Percentiles rank a stretch among this genome's conserved stretches.
These are phyloP conservation scores for Fusarium staphyleae DNA, from an alignment of 2,329 filamentous ascomycete species.

Conservation along the genomic window DNA sequence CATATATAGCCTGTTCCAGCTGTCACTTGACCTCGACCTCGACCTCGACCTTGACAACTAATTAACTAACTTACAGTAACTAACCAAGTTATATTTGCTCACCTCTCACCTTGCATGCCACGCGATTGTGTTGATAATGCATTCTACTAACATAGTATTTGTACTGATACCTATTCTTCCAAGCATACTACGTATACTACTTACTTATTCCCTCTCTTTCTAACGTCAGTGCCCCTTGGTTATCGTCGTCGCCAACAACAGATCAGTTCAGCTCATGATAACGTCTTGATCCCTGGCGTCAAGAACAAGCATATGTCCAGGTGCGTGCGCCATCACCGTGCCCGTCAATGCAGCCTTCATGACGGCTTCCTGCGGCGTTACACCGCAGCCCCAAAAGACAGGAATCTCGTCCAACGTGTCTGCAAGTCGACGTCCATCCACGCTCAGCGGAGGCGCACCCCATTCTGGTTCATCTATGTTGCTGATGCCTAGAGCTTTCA, in stretches of 20 bases:
- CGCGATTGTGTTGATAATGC: background rate
- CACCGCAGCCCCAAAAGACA: slow-evolving; percentile 70
- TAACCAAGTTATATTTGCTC: background rate
- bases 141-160: background rate
- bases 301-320: slow-evolving; percentile 67
- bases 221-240: slow-evolving; percentile 5
- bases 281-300: slow-evolving; percentile 57
- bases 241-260: slow-evolving; percentile 3
- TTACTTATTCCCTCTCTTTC: background rate
- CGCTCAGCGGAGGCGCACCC: slow-evolving; percentile 57
- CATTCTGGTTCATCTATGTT: slow-evolving; percentile 63
- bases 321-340: slow-evolving; percentile 66
- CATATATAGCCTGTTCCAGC: background rate
- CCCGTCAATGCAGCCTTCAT: slow-evolving; percentile 62
- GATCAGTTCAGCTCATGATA: background rate
- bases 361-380: slow-evolving; percentile 71
- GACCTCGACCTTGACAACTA: slow-evolving; percentile 8
- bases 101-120: too few relatives aligned
- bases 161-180: background rate
- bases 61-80: background rate
- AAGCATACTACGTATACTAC: too few relatives aligned
- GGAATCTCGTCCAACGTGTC: slow-evolving; percentile 54
- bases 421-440: slow-evolving; percentile 49
- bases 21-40: slow-evolving; percentile 37
- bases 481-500: slow-evolving; percentile 59